A percentile compares a stretch with the other conserved stretches of the same genome.
Conservation (phyloP, 208 protist genomes). For the Spongospora subterranea region DNA sequence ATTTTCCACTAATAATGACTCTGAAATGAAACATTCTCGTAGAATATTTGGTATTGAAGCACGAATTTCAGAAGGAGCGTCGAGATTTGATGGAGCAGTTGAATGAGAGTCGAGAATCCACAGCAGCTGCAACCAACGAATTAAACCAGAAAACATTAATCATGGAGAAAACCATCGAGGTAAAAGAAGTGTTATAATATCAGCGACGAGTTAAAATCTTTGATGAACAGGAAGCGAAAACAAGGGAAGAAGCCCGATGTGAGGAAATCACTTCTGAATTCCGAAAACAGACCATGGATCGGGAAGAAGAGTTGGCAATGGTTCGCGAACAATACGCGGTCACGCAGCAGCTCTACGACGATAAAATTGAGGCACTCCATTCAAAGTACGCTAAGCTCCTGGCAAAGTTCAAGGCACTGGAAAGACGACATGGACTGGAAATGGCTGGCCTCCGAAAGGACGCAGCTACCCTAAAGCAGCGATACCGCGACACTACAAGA, state of each 20-base stretch:
- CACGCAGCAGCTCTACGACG: constrained; percentile 16
- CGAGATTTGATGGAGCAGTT: not conserved
- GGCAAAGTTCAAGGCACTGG: not conserved
- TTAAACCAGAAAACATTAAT: not conserved
- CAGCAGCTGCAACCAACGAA: not conserved
- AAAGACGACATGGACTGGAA: not conserved
- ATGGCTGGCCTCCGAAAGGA: not conserved
- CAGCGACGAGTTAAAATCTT: too few relatives aligned
- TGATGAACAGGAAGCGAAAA: not conserved
- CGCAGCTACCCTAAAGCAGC: too few relatives aligned
- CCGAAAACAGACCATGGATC: constrained; percentile 2
- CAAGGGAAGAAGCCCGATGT: not conserved
- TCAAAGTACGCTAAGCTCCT: not conserved
- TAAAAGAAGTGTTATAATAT: not conserved
- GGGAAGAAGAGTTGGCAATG: not conserved
- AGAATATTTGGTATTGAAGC: constrained; percentile 32
- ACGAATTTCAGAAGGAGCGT: constrained; percentile 38
- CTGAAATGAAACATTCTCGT: not conserved
- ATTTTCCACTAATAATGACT: not conserved
- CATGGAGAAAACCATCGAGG: constrained; percentile 18
- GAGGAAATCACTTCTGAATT: not conserved
- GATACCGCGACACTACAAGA: too few relatives aligned
- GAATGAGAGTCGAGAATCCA: not conserved
- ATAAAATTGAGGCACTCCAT: not conserved
- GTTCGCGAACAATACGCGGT: constrained; percentile 4